Base-by-base conservation (phyloP, 2,329 filamentous ascomycete species). In the Colletotrichum truncatum region DNA sequence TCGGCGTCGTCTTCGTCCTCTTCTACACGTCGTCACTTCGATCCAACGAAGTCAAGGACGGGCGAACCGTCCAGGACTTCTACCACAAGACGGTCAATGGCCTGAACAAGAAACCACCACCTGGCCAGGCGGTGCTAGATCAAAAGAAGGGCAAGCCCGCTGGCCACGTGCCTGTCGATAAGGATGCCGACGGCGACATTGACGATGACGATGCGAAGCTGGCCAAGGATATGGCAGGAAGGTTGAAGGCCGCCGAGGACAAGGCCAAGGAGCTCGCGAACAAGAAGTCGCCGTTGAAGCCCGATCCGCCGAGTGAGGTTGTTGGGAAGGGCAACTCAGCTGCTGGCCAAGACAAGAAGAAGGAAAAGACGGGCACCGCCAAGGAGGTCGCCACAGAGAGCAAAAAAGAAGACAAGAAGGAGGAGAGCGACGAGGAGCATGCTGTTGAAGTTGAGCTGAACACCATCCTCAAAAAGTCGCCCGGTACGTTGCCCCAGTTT, bases 381-480 rank as follows among this genome's bases (percentile, higher is more conserved):
- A 78, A 81, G 75, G 68, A 75, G 12, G 72, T 69, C 48, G 74
- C 67, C 3, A 75, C 78, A 62, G 74, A 77, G 38, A 70, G 71
- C 9, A 61, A 69, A 62, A 70, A 72, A 41, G 72, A 71, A 28
- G 73, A 76, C 66, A 77, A 81, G 51, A 77, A 81, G 65, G 73
- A 78, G 26, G 84, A 89, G 75, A 85, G 84, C 11, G 80, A 85
- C 28, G 85, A 89, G 67, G 86, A 90, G 57, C 84, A 87, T 59
- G 85, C 89, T 59, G 88, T 91, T 2, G 89, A 94, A 75, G 79
- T 81, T 16, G 92, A 93, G 76, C 79, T 98, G 68, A 91, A 93
- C 73, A 77, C 78, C 7, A 97, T 98, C 51, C 78, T 98, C 69
- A 96, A 94, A 81, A 91, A 89, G 74, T 89, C 93, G 3, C 94